A percentile compares a stretch with the other conserved stretches of the same genome.
These are phyloP conservation scores for Xylariaceae sp. DNA, from an alignment of 2,329 filamentous ascomycete genomes.

Conservation along the genomic window DNA sequence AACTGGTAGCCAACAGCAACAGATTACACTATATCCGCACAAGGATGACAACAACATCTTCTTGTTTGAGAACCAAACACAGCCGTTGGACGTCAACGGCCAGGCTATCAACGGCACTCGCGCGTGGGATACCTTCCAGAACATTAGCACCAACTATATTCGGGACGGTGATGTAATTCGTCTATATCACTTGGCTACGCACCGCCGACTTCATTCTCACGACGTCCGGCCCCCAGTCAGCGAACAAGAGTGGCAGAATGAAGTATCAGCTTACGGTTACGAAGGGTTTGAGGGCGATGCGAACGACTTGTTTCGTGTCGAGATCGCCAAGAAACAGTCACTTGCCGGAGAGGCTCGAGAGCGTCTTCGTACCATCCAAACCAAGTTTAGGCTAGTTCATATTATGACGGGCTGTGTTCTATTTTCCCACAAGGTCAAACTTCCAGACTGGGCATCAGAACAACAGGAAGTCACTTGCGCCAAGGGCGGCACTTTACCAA, in stretches of 20 bases:
- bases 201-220: slow-evolving; percentile 91
- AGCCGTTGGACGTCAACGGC: slow-evolving; percentile 74
- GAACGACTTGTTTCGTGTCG: slow-evolving; percentile 91
- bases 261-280: slow-evolving; percentile 95
- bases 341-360: slow-evolving; percentile 74
- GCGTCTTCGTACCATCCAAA: slow-evolving; percentile 86
- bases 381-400: slow-evolving; percentile 93
- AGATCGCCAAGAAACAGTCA: slow-evolving; percentile 90
- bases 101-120: slow-evolving; percentile 72
- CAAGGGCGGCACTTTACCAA: slow-evolving; percentile 82
- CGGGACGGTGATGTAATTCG: slow-evolving; percentile 76
- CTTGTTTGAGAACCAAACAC: slow-evolving; percentile 92
- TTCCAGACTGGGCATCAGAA: slow-evolving; percentile 95
- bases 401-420: slow-evolving; percentile 94
- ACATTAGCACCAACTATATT: slow-evolving; percentile 57
- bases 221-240: slow-evolving; percentile 84
- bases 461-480: slow-evolving; percentile 99
- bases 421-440: slow-evolving; percentile 98
- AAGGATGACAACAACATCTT: slow-evolving; percentile 98
- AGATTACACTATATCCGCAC: slow-evolving; percentile 96
- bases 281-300: slow-evolving; percentile 96
- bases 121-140: slow-evolving; percentile 75
- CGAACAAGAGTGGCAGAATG: slow-evolving; percentile 90
- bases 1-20: slow-evolving; percentile 94
- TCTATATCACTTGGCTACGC: slow-evolving; percentile 78